Evolutionary conservation across 345 rosid genomes (phyloP), one percentile per base, ranked within the genome.

Genomic region (Aegle marmelos): DNA sequence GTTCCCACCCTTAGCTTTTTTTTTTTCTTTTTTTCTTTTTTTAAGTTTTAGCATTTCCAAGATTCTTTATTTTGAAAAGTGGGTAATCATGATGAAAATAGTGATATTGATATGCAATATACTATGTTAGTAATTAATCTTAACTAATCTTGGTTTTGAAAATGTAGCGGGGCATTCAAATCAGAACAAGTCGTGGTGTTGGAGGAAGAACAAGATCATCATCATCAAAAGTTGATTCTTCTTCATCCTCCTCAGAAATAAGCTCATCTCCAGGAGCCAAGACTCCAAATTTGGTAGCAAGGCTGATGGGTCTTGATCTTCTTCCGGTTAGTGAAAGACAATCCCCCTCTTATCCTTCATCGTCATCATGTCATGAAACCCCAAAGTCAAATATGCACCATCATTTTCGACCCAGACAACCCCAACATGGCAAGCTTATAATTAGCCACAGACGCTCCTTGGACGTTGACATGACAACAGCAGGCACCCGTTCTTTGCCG

Each of bases 261-360:
- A 83, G 85, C 87, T 76, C 85, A 75, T 92, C 99, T 28, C 96
- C 98, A 9, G 87, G 89, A 17, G 83, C 90, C 80, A 92, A 88
- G 85, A 91, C 97, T 25, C 99, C 99, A 36, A 93, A 84, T 66
- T 82, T 95, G 60, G 96, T 95, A 0, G 99, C 98, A 22, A 86
- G 98, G 70, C 91, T 95, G 33, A 95, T 95, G 99, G 99, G 99
- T 62, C 97, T 95, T 24, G 99, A 95, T 67, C 88, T 91, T 80
- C 92, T 91, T 65, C 97, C 99, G 2, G 57, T 1, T 53, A 19
- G 5, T 53, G 96, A 89, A 27, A 79, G 79, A 24, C 76, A 63
- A 79, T 90, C 93, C 28, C 87, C 95, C 17, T 85, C 90, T 61
- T 78, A 85, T 25, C 22, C 57, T 16, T 78, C 88, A 7, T 53